A percentile compares a stretch with the other conserved stretches of the same genome.
Conservation (phyloP, 192 early-diverging fungal species). For the Gryganskiella cystojenkinii region DNA sequence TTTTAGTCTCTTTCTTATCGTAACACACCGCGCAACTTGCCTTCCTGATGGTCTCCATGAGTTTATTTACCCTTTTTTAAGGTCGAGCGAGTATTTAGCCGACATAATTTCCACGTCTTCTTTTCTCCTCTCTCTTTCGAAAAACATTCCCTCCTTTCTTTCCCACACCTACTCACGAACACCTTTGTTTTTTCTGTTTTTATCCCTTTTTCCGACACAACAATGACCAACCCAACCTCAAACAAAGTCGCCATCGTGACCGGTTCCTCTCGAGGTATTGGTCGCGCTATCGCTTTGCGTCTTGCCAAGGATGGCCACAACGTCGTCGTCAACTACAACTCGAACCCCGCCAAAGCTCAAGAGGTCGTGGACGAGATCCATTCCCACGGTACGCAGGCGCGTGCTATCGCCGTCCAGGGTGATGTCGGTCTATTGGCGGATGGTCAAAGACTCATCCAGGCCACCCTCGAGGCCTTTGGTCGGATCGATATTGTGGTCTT, state of each 20-base stretch:
- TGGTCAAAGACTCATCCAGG: slow-evolving; percentile 79
- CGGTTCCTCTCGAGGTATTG: slow-evolving; percentile 94
- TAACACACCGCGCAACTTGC: too few species aligned
- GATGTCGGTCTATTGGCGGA: slow-evolving; percentile 86
- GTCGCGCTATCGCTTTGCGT: slow-evolving; percentile 86
- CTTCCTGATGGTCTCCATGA: too few species aligned
- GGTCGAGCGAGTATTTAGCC: too few species aligned
- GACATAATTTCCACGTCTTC: too few species aligned
- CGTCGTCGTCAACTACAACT: slow-evolving; percentile 73
- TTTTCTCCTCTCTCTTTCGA: too few species aligned
- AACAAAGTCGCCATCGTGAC: slow-evolving; percentile 89
- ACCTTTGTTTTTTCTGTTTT: too few species aligned
- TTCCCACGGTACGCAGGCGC: slow-evolving; percentile 9
- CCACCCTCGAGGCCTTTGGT: slow-evolving; percentile 68
- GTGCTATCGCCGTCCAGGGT: slow-evolving; percentile 71
- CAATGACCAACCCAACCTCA: too few species aligned
- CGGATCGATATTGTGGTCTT: slow-evolving; percentile 74
- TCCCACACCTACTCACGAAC: too few species aligned
- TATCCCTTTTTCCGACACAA: too few species aligned
- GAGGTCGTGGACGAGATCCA: slow-evolving; percentile 80
- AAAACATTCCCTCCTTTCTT: too few species aligned
- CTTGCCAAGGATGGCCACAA: slow-evolving; percentile 80
- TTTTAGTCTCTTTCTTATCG: too few species aligned
- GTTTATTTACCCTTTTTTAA: too few species aligned
- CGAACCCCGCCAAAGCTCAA: slow-evolving; percentile 82